phyloP scores from a whole-genome alignment of 2,329 filamentous ascomycete species.

The Pseudocercospora pini-densiflorae region DNA sequence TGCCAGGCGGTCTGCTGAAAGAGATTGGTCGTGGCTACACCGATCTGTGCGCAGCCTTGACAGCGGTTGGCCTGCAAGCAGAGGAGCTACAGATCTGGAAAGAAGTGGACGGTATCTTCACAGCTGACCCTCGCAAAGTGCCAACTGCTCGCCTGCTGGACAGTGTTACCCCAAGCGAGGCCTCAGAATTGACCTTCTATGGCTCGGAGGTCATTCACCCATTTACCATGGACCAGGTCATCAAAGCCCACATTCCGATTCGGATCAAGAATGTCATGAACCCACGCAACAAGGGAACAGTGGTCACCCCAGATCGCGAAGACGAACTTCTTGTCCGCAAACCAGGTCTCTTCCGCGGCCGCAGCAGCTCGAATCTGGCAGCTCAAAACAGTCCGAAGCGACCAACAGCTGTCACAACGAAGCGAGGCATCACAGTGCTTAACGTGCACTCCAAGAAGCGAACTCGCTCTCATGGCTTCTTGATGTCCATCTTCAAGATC shows the following conservation, averaged over 20 bases:
- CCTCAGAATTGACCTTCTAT: slow-evolving; percentile 83
- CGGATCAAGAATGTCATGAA: slow-evolving; percentile 94
- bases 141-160: slow-evolving; percentile 89
- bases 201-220: slow-evolving; percentile 94
- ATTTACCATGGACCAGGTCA: slow-evolving; percentile 95
- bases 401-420: slow-evolving; percentile 82
- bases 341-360: slow-evolving; percentile 57
- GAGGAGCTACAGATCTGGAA: slow-evolving; percentile 97
- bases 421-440: slow-evolving; percentile 94
- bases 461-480: slow-evolving; percentile 93
- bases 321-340: slow-evolving; percentile 57
- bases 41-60: slow-evolving; percentile 89
- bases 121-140: slow-evolving; percentile 82
- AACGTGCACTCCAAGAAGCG: slow-evolving; percentile 99
- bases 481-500: slow-evolving; percentile 90
- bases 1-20: slow-evolving; percentile 87
- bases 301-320: slow-evolving; percentile 78
- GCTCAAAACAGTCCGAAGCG: slow-evolving; percentile 50
- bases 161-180: slow-evolving; percentile 90
- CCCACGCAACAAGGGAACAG: slow-evolving; percentile 75
- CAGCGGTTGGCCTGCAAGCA: slow-evolving; percentile 85
- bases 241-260: slow-evolving; percentile 77
- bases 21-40: slow-evolving; percentile 96
- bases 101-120: slow-evolving; percentile 96
- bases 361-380: slow-evolving; percentile 47